Conservation (phyloP, 805 yeast species). For the Barnettozyma salicaria region DNA sequence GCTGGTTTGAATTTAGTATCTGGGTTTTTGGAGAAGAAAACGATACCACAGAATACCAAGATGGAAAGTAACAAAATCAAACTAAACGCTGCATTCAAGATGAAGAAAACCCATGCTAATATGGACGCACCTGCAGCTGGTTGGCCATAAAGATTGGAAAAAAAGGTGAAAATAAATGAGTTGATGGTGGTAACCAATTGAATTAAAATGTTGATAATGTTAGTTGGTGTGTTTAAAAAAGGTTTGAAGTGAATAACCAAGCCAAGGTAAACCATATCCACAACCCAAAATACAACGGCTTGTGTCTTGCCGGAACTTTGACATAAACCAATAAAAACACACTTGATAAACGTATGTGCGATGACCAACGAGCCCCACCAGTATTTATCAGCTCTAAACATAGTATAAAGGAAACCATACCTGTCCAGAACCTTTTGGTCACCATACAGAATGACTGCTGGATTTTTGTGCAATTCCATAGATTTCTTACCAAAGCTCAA, state of each 20-base stretch:
- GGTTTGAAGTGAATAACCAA: slow-evolving; percentile 63
- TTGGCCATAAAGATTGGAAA: slow-evolving; percentile 79
- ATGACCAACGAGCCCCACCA: slow-evolving; percentile 76
- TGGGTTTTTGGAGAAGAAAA: slow-evolving; percentile 74
- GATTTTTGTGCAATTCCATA: slow-evolving; percentile 55
- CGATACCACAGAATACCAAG: slow-evolving; percentile 56
- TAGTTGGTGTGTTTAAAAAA: slow-evolving; percentile 77
- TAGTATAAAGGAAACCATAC: slow-evolving; percentile 85
- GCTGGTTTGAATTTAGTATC: slow-evolving; percentile 87
- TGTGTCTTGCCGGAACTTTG: slow-evolving; percentile 81
- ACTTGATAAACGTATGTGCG: slow-evolving; percentile 56
- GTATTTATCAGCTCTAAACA: slow-evolving; percentile 74
- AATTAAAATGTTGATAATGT: slow-evolving; percentile 66
- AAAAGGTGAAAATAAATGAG: slow-evolving; percentile 80
- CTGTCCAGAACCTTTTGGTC: slow-evolving; percentile 64
- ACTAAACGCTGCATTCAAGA: slow-evolving; percentile 85
- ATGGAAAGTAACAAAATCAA: slow-evolving; percentile 65
- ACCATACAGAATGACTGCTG: slow-evolving; percentile 85
- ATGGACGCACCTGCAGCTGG: slow-evolving; percentile 71
- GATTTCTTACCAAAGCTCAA: slow-evolving; percentile 58
- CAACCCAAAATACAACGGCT: slow-evolving; percentile 65
- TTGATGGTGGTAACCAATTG: slow-evolving; percentile 68
- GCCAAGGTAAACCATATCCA: slow-evolving; percentile 66
- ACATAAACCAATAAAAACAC: slow-evolving; percentile 68
- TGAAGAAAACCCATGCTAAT: slow-evolving; percentile 89